A percentile compares a stretch with the other conserved stretches of the same genome.
phyloP scores from a whole-genome alignment of 163 green algal species.

The Dunaliella salina region DNA sequence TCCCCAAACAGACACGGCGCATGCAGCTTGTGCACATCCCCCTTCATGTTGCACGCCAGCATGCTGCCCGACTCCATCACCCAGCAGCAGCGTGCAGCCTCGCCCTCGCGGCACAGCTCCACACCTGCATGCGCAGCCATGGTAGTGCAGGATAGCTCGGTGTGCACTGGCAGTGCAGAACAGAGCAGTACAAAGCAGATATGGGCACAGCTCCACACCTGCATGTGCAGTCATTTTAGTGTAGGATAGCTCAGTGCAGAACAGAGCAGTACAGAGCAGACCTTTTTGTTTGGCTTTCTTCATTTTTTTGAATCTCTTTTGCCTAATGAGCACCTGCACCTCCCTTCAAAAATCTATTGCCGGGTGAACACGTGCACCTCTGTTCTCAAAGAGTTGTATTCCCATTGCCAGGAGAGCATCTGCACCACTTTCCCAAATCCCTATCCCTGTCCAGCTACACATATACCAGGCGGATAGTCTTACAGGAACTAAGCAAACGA shows the following conservation, averaged over 20 bases:
- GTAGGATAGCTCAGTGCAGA: neutral
- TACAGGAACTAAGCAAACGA: too few relatives aligned
- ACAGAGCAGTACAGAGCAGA: neutral
- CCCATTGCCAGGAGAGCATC: too few relatives aligned
- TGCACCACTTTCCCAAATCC: too few relatives aligned
- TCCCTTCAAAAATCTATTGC: too few relatives aligned
- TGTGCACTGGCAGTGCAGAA: neutral
- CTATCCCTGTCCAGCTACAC: too few relatives aligned
- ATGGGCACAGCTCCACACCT: slow-evolving; percentile 15
- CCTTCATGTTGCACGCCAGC: slow-evolving; percentile 6
- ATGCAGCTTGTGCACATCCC: neutral
- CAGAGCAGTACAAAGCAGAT: neutral
- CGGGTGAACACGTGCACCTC: too few relatives aligned
- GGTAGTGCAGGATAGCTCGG: neutral
- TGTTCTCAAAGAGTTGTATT: too few relatives aligned
- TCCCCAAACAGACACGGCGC: slow-evolving; percentile 14
- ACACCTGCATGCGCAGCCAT: slow-evolving; percentile 7
- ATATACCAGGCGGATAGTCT: too few relatives aligned
- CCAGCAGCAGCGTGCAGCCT: slow-evolving; percentile 3
- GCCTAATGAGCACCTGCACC: too few relatives aligned
- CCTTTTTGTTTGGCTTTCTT: too few relatives aligned
- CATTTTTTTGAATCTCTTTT: too few relatives aligned
- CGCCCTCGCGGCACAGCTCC: slow-evolving; percentile 9
- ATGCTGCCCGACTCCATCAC: slow-evolving; percentile 5
- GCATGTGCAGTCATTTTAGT: neutral